Conservation (phyloP, 139 green algal genomes). For the Coelastrella sp. region DNA sequence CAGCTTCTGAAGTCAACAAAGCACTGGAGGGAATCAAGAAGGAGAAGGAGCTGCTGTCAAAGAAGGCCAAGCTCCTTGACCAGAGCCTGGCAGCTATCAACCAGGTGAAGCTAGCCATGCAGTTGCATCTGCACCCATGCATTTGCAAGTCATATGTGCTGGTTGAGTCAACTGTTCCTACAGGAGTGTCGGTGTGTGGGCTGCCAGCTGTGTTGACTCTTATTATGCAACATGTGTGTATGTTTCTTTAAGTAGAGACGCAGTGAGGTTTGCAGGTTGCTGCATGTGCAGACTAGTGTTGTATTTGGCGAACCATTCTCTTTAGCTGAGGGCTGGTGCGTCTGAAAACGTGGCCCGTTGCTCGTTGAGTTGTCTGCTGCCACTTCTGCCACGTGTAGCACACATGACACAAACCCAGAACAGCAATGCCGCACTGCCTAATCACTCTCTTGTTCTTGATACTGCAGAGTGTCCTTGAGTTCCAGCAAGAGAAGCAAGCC, state of each 20-base stretch:
- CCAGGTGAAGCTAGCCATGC: slow-evolving; percentile 13
- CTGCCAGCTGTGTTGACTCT: no score
- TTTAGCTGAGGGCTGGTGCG: no score
- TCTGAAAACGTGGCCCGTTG: no score
- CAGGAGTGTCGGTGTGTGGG: no score
- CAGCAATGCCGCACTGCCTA: background rate
- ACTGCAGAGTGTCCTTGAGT: slow-evolving; percentile 78
- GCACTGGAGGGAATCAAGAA: slow-evolving; percentile 78
- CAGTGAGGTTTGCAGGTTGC: no score
- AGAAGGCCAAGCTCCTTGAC: slow-evolving; percentile 84
- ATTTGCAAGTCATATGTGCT: background rate
- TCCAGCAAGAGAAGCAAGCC: slow-evolving; percentile 90
- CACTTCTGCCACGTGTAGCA: background rate
- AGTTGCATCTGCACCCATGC: background rate
- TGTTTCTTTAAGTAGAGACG: no score
- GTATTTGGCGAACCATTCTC: no score
- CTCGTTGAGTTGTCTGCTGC: no score
- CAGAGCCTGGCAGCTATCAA: slow-evolving; percentile 71
- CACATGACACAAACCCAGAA: no score
- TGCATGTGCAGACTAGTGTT: no score
- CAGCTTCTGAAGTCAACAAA: slow-evolving; percentile 75
- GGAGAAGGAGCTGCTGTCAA: slow-evolving; percentile 75
- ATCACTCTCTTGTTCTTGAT: background rate
- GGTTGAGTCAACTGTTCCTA: no score
- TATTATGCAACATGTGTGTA: no score